Evolutionary conservation across 345 rosid genomes (phyloP).

Genomic region (Sisymbrium altissimum): DNA sequence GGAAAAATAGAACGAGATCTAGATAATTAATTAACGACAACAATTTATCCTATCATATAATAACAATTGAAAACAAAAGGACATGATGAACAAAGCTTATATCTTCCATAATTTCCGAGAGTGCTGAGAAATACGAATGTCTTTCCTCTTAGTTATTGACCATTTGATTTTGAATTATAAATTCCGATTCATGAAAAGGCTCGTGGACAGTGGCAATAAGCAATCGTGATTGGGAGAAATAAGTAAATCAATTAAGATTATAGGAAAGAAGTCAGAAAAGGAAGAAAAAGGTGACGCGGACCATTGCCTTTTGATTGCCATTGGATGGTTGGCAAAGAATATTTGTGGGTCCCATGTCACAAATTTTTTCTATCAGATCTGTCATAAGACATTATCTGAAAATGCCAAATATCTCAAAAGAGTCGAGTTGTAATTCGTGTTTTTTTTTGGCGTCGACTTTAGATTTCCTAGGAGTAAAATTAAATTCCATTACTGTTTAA

Average conservation of each 20-base stretch:
- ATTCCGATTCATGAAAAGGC: neutral
- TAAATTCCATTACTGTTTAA: too few relatives aligned
- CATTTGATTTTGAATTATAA: neutral
- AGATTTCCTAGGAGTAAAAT: too few relatives aligned
- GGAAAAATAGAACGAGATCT: neutral
- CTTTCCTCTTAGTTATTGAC: neutral
- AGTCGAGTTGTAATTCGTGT: too few relatives aligned
- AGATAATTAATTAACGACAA: neutral
- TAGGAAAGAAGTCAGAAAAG: neutral
- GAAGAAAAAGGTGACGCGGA: slow-evolving; percentile 21
- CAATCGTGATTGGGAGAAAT: neutral
- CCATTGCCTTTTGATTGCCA: slow-evolving; percentile 24
- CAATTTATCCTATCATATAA: neutral
- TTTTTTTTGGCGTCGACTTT: too few relatives aligned
- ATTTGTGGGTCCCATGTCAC: slow-evolving; percentile 4
- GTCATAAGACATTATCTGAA: slow-evolving; percentile 6
- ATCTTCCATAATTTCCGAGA: neutral
- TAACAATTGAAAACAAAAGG: neutral
- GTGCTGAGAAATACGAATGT: neutral
- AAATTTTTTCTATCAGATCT: neutral
- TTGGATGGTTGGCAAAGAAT: slow-evolving; percentile 27
- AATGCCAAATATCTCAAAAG: neutral
- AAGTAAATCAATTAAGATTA: neutral
- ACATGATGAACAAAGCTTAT: neutral
- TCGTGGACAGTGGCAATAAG: neutral